phyloP scores from a whole-genome alignment of 139 green algal genomes.

The Chlorella vulgaris region DNA sequence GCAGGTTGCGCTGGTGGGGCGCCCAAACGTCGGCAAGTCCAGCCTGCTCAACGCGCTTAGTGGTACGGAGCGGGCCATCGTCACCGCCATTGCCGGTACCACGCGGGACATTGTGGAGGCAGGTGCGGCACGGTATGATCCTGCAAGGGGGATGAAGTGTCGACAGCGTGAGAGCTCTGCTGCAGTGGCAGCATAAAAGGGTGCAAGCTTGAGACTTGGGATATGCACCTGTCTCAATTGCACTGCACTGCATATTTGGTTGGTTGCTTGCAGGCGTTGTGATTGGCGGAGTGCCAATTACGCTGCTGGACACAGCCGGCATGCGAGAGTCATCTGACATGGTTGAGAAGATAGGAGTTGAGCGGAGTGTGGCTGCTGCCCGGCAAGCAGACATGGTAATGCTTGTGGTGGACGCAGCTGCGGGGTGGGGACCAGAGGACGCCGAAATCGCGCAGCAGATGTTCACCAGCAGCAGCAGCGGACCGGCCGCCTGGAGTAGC shows the following conservation, averaged over 20 bases:
- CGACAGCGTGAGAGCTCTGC: not conserved
- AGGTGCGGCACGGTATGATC: constrained; percentile 22
- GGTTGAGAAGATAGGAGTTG: constrained; percentile 89
- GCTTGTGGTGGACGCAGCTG: constrained; percentile 81
- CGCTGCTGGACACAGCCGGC: constrained; percentile 94
- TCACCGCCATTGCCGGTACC: constrained; percentile 93
- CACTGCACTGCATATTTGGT: not conserved
- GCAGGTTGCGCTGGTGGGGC: constrained; percentile 90
- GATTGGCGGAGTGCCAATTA: constrained; percentile 86
- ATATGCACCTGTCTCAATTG: not conserved
- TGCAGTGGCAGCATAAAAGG: too few species aligned
- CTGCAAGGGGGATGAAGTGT: not conserved
- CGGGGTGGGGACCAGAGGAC: constrained; percentile 80
- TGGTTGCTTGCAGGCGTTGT: constrained; percentile 42
- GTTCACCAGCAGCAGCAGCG: constrained; percentile 46
- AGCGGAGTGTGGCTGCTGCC: constrained; percentile 64
- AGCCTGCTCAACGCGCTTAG: constrained; percentile 92
- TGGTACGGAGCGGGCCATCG: constrained; percentile 87
- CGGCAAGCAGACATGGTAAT: constrained; percentile 82
- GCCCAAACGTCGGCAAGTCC: constrained; percentile 97
- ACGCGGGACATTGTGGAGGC: constrained; percentile 96
- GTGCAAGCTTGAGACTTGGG: too few species aligned
- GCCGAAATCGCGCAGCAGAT: constrained; percentile 58
- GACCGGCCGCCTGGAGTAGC: not conserved
- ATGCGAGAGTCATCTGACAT: constrained; percentile 78